Percentiles rank a stretch among this genome's conserved stretches.
These are phyloP conservation scores for Amphicarpaea edgeworthii DNA, from an alignment of 306 rosid genomes.

Conservation along the genomic window DNA sequence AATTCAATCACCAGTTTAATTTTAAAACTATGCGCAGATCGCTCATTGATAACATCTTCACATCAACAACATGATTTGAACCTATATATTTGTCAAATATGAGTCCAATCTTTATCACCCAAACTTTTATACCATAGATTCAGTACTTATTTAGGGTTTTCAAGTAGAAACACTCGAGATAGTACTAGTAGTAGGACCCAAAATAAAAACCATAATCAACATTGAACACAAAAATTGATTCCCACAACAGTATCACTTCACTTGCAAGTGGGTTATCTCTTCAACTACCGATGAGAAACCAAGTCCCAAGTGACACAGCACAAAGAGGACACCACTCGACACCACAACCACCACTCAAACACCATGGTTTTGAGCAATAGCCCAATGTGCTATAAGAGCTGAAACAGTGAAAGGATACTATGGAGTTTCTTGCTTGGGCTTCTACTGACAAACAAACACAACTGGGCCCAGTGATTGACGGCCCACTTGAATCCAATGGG, in stretches of 20 bases:
- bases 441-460: not conserved
- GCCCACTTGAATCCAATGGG: not conserved
- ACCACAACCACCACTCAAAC: slow-evolving; percentile 30
- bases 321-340: slow-evolving; percentile 21
- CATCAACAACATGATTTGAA: too few relatives aligned
- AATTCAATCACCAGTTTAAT: too few relatives aligned
- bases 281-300: not conserved
- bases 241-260: not conserved
- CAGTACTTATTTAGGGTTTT: too few relatives aligned
- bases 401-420: not conserved
- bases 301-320: not conserved
- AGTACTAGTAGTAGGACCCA: not conserved
- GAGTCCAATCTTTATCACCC: too few relatives aligned
- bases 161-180: not conserved
- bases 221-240: not conserved
- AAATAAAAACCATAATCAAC: not conserved
- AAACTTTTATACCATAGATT: too few relatives aligned
- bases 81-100: too few relatives aligned
- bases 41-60: too few relatives aligned
- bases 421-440: slow-evolving; percentile 9
- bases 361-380: not conserved
- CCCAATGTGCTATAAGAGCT: slow-evolving; percentile 1
- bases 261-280: not conserved
- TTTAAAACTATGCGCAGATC: too few relatives aligned
- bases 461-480: slow-evolving; percentile 22